Evolutionary conservation across 1,284 basidiomycete species (phyloP).

Genomic region (Apiotrichum montevideense): DNA sequence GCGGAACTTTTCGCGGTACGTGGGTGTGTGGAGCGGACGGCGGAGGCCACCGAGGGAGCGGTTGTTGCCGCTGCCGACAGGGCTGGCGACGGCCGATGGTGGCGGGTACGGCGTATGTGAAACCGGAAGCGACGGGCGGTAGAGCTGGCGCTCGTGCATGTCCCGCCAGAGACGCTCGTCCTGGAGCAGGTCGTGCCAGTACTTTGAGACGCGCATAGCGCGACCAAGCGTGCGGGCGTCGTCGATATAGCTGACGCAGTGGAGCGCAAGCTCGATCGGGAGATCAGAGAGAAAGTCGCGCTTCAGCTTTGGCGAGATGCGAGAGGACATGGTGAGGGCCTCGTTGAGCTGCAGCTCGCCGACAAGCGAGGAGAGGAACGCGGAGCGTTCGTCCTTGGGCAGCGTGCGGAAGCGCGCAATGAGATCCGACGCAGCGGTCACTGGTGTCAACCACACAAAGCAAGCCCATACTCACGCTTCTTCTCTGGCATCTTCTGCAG

Average conservation of each 20-base stretch:
- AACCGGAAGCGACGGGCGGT: conserved; percentile 30
- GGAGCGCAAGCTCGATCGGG: conserved; percentile 75
- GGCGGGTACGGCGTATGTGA: conserved; percentile 9
- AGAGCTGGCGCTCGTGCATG: conserved; percentile 63
- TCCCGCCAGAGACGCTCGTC: conserved; percentile 81
- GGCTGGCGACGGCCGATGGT: background rate
- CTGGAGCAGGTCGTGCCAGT: conserved; percentile 69
- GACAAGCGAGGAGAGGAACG: conserved; percentile 61
- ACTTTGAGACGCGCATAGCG: conserved; percentile 65
- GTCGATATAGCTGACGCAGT: conserved; percentile 75
- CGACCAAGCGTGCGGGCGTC: conserved; percentile 70
- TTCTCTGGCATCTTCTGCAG: background rate
- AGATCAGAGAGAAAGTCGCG: conserved; percentile 78
- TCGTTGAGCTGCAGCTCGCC: conserved; percentile 64
- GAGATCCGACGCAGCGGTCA: conserved; percentile 7
- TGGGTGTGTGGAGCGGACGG: conserved; percentile 5
- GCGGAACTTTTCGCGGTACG: conserved; percentile 17
- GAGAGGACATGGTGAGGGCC: conserved; percentile 66
- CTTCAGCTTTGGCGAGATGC: conserved; percentile 72
- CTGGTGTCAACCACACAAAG: no score
- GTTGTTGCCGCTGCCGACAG: background rate
- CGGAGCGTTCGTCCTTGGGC: conserved; percentile 48
- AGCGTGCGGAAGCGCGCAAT: conserved; percentile 24
- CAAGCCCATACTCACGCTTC: no score
- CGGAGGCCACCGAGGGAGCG: background rate